These are phyloP conservation scores for Astragalus glycyphyllos DNA, from an alignment of 306 rosid species.

Conservation along the genomic window DNA sequence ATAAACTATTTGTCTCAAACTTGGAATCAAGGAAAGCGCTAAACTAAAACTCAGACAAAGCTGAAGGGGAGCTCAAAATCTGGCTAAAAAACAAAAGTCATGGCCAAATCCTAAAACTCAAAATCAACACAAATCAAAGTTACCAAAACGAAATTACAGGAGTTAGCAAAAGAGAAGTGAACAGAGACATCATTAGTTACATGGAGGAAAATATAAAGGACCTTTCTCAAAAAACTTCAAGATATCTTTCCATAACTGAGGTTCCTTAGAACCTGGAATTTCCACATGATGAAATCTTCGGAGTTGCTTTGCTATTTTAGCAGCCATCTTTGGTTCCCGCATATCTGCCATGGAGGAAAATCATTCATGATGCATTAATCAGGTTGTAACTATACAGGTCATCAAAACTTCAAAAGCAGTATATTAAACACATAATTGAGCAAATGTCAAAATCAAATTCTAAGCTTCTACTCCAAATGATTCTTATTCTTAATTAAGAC, in stretches of 20 bases:
- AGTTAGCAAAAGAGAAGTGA: conserved; percentile 5
- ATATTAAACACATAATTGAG: conserved; percentile 36
- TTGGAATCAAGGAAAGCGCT: neutral
- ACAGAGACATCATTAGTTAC: conserved; percentile 19
- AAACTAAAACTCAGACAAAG: conserved; percentile 21
- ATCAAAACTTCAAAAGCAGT: conserved; percentile 11
- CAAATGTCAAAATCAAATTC: conserved; percentile 18
- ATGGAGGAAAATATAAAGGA: conserved; percentile 40
- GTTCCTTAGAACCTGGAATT: conserved; percentile 88
- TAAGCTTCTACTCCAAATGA: conserved; percentile 24
- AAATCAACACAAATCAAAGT: conserved; percentile 26
- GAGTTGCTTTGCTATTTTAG: conserved; percentile 78
- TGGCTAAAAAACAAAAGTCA: neutral
- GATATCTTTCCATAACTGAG: conserved; percentile 88
- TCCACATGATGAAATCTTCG: conserved; percentile 75
- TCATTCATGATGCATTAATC: conserved; percentile 40
- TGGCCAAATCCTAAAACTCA: conserved; percentile 16
- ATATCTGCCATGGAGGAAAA: conserved; percentile 64
- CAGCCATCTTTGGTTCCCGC: conserved; percentile 75
- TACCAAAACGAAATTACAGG: conserved; percentile 7
- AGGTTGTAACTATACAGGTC: conserved; percentile 38
- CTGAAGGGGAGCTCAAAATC: conserved; percentile 28
- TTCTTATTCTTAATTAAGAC: conserved; percentile 2
- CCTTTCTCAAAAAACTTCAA: conserved; percentile 82
- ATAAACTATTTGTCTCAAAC: conserved; percentile 5